phyloP scores from a whole-genome alignment of 352 stramenopile species.

The Elongisporangium undulatum region DNA sequence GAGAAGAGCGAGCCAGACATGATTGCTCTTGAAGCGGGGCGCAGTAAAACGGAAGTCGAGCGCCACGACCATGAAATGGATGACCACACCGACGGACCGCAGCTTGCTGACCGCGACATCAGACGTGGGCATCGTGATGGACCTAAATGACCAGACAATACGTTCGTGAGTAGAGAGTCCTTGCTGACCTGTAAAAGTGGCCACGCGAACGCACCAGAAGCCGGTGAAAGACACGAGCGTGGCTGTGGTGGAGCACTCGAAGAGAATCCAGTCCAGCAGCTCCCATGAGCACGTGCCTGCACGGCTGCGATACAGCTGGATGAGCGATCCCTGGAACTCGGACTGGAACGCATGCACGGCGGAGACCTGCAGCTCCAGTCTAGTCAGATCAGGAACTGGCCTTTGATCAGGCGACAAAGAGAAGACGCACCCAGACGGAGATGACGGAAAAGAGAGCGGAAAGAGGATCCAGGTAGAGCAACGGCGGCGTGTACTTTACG shows the following conservation, averaged over 20 bases:
- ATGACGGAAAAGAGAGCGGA: constrained; percentile 47
- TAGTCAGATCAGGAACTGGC: background rate
- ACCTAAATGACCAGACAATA: constrained; percentile 9
- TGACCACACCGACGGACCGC: constrained; percentile 26
- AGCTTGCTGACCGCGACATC: constrained; percentile 21
- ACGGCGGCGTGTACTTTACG: constrained; percentile 41
- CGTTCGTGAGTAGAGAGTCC: constrained; percentile 1
- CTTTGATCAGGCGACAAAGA: background rate
- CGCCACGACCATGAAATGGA: constrained; percentile 39
- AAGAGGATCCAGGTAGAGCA: constrained; percentile 37
- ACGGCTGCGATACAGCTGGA: constrained; percentile 46
- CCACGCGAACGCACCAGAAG: constrained; percentile 38
- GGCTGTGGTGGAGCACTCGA: constrained; percentile 45
- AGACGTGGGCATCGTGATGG: constrained; percentile 35
- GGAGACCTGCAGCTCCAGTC: constrained; percentile 23
- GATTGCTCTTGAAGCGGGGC: constrained; percentile 54
- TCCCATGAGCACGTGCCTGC: constrained; percentile 55
- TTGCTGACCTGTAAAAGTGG: background rate
- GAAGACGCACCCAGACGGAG: constrained; percentile 40
- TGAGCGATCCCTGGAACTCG: constrained; percentile 50
- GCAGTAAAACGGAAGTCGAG: constrained; percentile 61
- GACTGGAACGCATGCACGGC: constrained; percentile 52
- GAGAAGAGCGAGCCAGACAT: constrained; percentile 54
- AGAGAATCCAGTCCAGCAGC: constrained; percentile 65
- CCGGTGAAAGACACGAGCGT: constrained; percentile 38